phyloP scores from a whole-genome alignment of 2,329 filamentous ascomycete genomes.

The Phoma herbarum region DNA sequence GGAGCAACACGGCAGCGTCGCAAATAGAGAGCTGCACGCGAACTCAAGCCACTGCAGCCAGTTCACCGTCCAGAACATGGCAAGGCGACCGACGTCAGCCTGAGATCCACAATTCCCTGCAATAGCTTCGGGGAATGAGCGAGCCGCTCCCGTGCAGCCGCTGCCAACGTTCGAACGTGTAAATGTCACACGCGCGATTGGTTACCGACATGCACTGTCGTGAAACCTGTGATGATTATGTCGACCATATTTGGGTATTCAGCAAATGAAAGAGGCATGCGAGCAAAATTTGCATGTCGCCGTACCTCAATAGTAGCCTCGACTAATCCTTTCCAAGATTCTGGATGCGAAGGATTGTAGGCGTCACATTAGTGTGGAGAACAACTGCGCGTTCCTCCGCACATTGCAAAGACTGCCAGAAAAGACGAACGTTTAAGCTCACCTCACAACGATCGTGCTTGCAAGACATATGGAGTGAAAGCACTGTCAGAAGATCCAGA shows the following conservation, averaged over 20 bases:
- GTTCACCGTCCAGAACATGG: constrained; percentile 9
- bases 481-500: background rate
- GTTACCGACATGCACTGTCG: constrained; percentile 7
- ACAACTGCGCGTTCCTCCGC: constrained; percentile 18
- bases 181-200: constrained; percentile 11
- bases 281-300: constrained; percentile 20
- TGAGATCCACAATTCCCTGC: constrained; percentile 5
- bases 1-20: constrained; percentile 8
- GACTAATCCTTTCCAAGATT: constrained; percentile 2
- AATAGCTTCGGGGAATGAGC: constrained; percentile 6
- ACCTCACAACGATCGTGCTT: background rate
- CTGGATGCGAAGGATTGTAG: constrained; percentile 4
- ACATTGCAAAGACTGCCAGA: background rate
- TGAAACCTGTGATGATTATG: constrained; percentile 9
- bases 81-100: constrained; percentile 5
- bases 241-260: background rate
- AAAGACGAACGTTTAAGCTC: background rate
- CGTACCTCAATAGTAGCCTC: constrained; percentile 6
- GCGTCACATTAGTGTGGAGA: constrained; percentile 6
- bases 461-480: background rate
- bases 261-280: constrained; percentile 9
- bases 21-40: constrained; percentile 10
- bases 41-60: constrained; percentile 9
- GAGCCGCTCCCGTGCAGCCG: constrained; percentile 23
- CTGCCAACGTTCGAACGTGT: constrained; percentile 8